Evolutionary conservation across 306 rosid species (phyloP), one percentile per base, ranked within the genome.

Genomic region (Mimosa bimucronata): DNA sequence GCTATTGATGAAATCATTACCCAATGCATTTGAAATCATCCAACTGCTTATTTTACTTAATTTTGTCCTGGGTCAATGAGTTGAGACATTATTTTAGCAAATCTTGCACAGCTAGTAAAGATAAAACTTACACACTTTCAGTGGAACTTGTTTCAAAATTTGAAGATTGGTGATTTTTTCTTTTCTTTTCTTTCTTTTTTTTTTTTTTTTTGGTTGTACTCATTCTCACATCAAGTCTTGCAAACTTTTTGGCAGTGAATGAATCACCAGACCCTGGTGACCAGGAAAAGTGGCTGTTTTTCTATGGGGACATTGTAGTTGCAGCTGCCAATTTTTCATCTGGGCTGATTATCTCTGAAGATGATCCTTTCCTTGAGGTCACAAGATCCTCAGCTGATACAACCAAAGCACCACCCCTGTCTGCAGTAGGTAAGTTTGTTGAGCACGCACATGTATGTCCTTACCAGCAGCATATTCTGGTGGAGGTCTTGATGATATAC

Each of bases 231-330:
- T 95, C 98, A 23, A 95, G 81, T 73, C 94, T 90, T 30, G 91
- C 77, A 78, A 92, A 90, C 91, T 79, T 90, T 73, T 95, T 98
- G 18, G 88, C 87, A 42, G 91, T 45, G 48, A 81, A 76, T 6
- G 94, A 90, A 78, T 95, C 98, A 28, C 98, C 98, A 46, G 96
- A 95, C 42, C 78, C 98, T 6, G 98, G 94, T 14, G 98, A 95
- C 98, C 98, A 96, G 50, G 99, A 93, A 79, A 85, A 74, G 75
- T 85, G 97, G 81, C 94, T 93, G 76, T 82, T 85, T 71, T 96
- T 96, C 15, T 97, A 82, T 3, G 99, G 99, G 50, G 98, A 96
- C 84, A 92, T 88, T 66, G 92, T 80, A 70, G 93, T 80, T 55
- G 79, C 87, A 45, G 92, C 90, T 2, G 89, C 83, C 57, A 61